phyloP scores from a whole-genome alignment of 2,329 filamentous ascomycete species.

The Clarireedia monteithiana region DNA sequence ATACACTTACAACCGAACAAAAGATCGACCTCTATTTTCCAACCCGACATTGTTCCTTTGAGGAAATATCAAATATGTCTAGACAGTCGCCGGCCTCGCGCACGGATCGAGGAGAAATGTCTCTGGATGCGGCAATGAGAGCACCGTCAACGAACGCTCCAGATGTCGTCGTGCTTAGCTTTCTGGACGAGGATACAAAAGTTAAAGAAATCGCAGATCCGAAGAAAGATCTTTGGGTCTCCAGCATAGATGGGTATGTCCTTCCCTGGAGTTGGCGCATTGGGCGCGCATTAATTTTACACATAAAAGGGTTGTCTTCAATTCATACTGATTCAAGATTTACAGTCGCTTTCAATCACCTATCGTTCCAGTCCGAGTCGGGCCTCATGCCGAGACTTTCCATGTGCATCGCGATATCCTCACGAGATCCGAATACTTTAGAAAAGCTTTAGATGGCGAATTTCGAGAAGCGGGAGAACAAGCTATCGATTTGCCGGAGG shows the following conservation, averaged over 20 bases:
- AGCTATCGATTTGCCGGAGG: slow-evolving; percentile 41
- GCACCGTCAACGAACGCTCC: slow-evolving; percentile 32
- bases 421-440: slow-evolving; percentile 40
- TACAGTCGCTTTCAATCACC: slow-evolving; percentile 37
- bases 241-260: slow-evolving; percentile 40
- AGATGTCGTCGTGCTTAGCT: slow-evolving; percentile 34
- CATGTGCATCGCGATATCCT: slow-evolving; percentile 41
- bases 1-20: no score
- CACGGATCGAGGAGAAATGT: slow-evolving; percentile 12
- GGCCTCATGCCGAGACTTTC: slow-evolving; percentile 39
- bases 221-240: slow-evolving; percentile 41
- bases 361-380: slow-evolving; percentile 39
- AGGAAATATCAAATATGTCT: background rate
- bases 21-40: no score
- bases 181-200: slow-evolving; percentile 26
- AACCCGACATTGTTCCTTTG: background rate
- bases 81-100: background rate
- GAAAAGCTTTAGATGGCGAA: slow-evolving; percentile 39
- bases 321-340: background rate
- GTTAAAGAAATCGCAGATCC: slow-evolving; percentile 32
- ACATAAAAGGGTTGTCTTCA: background rate
- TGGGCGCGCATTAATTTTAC: background rate
- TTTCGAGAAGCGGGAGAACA: slow-evolving; percentile 40
- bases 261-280: background rate
- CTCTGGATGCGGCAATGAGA: slow-evolving; percentile 36